A percentile compares a stretch with the other conserved stretches of the same genome.
Evolutionary conservation across 2,329 filamentous ascomycete species (phyloP).

Genomic region (Talaromyces islandicus): DNA sequence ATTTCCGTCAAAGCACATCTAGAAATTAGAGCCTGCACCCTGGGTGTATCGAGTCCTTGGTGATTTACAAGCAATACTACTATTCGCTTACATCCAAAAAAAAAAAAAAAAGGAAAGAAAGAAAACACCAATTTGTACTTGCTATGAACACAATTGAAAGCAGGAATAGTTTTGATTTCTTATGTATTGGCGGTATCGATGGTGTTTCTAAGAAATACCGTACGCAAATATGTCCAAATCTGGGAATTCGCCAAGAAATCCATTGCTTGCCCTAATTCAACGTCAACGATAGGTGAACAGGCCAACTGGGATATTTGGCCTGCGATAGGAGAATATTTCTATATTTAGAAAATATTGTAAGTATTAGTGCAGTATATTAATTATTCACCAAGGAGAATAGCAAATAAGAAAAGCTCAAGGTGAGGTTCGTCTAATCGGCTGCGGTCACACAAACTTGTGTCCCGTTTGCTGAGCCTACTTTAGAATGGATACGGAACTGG

Average conservation of each 20-base stretch:
- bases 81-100: no score
- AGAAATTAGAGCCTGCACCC: no score
- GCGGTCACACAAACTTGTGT: background rate
- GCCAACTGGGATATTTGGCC: background rate
- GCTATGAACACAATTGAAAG: background rate
- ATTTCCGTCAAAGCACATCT: background rate
- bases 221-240: background rate
- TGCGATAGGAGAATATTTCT: background rate
- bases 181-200: no score
- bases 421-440: background rate
- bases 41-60: no score
- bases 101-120: no score
- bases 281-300: background rate
- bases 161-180: no score
- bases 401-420: background rate
- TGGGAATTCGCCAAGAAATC: background rate
- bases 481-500: background rate
- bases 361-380: background rate
- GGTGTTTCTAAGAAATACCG: no score
- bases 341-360: background rate
- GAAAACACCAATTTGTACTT: background rate
- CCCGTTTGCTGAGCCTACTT: background rate
- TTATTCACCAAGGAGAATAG: background rate
- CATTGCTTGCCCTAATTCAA: background rate
- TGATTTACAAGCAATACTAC: no score